phyloP scores from a whole-genome alignment of 2,329 filamentous ascomycete genomes.

The Biscogniauxia mediterranea region DNA sequence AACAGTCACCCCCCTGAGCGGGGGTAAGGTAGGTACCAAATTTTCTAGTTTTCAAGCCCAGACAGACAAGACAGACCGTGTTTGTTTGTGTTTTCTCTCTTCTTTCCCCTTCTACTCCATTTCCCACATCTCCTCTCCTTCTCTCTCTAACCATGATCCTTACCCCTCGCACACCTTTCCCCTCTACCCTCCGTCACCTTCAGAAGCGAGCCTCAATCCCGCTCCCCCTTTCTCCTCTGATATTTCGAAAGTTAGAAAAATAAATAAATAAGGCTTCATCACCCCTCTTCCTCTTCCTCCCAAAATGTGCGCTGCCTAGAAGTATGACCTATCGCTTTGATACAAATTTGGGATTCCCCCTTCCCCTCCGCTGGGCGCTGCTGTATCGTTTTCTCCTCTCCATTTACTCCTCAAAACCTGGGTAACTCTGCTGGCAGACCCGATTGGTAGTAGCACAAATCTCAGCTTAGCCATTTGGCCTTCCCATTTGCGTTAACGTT shows the following conservation, averaged over 20 bases:
- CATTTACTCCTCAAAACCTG: background rate
- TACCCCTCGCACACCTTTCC: no score
- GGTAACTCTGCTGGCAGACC: background rate
- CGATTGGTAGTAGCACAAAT: background rate
- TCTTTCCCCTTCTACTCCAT: no score
- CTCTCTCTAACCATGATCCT: background rate
- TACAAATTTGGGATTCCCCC: background rate
- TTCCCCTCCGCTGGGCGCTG: background rate
- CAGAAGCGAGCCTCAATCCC: background rate
- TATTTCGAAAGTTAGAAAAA: background rate
- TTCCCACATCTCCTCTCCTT: background rate
- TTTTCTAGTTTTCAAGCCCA: no score
- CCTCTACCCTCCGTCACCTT: background rate
- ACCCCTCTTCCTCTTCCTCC: background rate
- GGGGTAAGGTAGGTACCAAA: no score
- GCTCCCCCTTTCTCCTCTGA: slow-evolving; percentile 1
- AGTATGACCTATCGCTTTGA: background rate
- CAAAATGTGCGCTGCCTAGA: background rate
- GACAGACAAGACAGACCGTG: no score
- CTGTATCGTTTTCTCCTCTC: background rate
- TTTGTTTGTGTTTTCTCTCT: no score
- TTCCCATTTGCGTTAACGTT: background rate
- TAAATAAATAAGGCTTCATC: background rate
- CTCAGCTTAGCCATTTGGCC: background rate
- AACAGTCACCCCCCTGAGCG: no score